Evolutionary conservation across 1,284 basidiomycete genomes (phyloP), one percentile per base, ranked within the genome.

Genomic region (Leccinum solheimii): DNA sequence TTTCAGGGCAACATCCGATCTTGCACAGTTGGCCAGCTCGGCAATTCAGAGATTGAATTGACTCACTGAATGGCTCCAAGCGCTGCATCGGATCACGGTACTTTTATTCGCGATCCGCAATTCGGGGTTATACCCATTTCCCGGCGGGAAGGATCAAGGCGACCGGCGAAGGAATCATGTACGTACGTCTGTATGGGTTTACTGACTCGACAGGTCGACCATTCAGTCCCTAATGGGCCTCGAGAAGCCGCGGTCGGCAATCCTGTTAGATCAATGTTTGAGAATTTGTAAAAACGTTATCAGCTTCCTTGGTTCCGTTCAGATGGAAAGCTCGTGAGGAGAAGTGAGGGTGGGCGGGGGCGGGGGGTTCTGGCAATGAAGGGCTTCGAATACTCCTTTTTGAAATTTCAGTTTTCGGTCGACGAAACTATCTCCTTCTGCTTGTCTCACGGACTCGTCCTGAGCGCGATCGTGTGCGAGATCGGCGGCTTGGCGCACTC

Each of bases 1-100:
- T 27, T 51, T 66, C 64, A 61, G 67, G 67, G 64, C 16, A 50
- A 14, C 23, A 23, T 53, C 5, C 49, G 7, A 48, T 8, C 53
- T 62, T 54, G 56, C 55, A 61, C 53, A 49, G 32, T 43, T 59
- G 14, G 45, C 19, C 43, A 48, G 30, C 49, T 58, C 63, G 14
- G 38, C 48, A 23, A 48, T 34, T 16, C 36, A 64, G 16, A n/a
- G 49, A 27, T 23, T n/a, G 26, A 50, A 27, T 27, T 5, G 26
- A 19, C 21, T 23, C 48, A 13, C 48, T 45, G 43, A 45, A 45
- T 45, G n/a, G 43, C 13, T 36, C 34, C 36, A 36, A 21, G 19
- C 45, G 21, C 3, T 48, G 6, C 49, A 50, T 50, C 49, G 4
- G 26, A 50, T 50, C 49, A 27, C 49, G 16, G 23, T 50, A 9